Conservation (phyloP, 352 stramenopile genomes). For the Thalassiosira mediterranea region DNA sequence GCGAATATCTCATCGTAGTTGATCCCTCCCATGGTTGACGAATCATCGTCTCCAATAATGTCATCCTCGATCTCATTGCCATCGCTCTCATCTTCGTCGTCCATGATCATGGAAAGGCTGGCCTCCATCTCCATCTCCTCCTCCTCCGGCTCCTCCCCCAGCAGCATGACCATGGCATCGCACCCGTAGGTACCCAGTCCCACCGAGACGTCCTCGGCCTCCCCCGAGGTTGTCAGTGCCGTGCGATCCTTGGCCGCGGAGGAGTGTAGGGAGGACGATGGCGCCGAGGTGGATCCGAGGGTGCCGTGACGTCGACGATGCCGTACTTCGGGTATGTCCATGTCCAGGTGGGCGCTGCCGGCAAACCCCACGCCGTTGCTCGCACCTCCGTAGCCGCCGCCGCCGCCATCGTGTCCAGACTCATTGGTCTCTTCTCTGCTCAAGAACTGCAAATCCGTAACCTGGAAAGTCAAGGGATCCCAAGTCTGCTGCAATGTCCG, state of each 20-base stretch:
- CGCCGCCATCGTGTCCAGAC: background rate
- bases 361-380: too few species aligned
- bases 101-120: constrained; percentile 56
- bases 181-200: constrained; percentile 55
- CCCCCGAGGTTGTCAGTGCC: constrained; percentile 27
- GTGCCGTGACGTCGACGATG: constrained; percentile 10
- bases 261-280: too few species aligned
- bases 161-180: constrained; percentile 77
- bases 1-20: constrained; percentile 51
- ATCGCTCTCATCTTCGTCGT: constrained; percentile 55
- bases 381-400: constrained; percentile 7
- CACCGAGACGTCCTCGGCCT: constrained; percentile 48
- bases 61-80: constrained; percentile 25
- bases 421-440: constrained; percentile 43
- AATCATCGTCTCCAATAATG: background rate
- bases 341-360: background rate
- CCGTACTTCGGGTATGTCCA: constrained; percentile 28
- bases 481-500: constrained; percentile 62
- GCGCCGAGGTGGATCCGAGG: background rate
- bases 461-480: constrained; percentile 68
- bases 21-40: constrained; percentile 16
- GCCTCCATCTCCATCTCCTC: constrained; percentile 55
- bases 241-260: constrained; percentile 12
- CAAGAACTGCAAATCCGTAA: constrained; percentile 76
- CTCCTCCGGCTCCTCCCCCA: constrained; percentile 67